Conservation (phyloP, 2,329 filamentous ascomycete genomes). For the Diaporthe nobilis region DNA sequence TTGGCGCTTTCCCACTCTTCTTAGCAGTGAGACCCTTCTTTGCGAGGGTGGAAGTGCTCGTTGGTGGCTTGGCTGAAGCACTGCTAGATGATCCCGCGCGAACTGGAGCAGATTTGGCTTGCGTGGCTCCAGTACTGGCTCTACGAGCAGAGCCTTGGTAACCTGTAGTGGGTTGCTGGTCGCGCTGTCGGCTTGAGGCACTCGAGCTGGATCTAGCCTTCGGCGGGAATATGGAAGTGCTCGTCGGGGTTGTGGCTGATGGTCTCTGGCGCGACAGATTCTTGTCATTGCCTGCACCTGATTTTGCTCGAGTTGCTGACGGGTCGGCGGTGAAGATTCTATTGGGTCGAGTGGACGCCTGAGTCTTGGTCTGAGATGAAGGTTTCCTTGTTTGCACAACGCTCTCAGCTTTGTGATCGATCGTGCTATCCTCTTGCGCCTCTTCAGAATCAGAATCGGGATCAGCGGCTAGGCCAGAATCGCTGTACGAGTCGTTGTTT, state of each 20-base stretch:
- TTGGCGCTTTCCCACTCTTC: slow-evolving; percentile 48
- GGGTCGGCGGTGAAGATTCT: slow-evolving; percentile 55
- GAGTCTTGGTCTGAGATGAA: slow-evolving; percentile 12
- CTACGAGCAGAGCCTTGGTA: slow-evolving; percentile 55
- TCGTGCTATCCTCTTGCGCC: slow-evolving; percentile 33
- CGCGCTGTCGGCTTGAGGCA: slow-evolving; percentile 15
- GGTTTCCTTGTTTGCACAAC: not conserved
- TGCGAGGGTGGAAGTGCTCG: slow-evolving; percentile 3
- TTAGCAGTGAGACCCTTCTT: slow-evolving; percentile 44
- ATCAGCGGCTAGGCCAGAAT: slow-evolving; percentile 15
- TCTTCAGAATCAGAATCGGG: slow-evolving; percentile 24
- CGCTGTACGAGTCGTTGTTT: not conserved
- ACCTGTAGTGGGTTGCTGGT: slow-evolving; percentile 44
- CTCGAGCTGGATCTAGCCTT: slow-evolving; percentile 1
- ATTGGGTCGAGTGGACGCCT: slow-evolving; percentile 14
- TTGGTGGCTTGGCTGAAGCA: not conserved
- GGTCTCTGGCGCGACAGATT: not conserved
- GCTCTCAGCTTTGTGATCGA: slow-evolving; percentile 26
- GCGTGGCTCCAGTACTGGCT: slow-evolving; percentile 1
- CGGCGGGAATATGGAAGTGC: not conserved
- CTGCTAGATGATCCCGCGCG: not conserved
- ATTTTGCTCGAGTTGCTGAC: slow-evolving; percentile 48
- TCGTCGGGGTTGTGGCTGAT: not conserved
- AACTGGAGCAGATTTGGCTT: slow-evolving; percentile 35
- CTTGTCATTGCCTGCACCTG: not conserved